These are phyloP conservation scores for Otatea glauca DNA, from an alignment of 176 grass and related monocot genomes.

Conservation along the genomic window DNA sequence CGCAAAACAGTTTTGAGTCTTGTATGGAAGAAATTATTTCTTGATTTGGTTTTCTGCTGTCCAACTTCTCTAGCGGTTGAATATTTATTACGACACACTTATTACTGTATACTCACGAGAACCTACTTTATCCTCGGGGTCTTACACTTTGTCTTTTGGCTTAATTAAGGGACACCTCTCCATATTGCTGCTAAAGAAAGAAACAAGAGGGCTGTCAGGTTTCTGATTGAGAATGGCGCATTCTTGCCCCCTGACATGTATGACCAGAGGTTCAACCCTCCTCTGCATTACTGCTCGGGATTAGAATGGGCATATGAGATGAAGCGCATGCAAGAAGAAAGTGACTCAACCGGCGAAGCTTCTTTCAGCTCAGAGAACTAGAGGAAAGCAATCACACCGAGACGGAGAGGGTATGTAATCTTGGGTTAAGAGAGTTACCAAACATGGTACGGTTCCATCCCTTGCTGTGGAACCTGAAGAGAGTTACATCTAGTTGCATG, in stretches of 20 bases:
- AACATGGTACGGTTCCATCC: neutral
- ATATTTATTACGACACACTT: neutral
- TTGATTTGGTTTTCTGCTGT: neutral
- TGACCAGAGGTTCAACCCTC: slow-evolving; percentile 94
- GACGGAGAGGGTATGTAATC: neutral
- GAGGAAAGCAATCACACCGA: neutral
- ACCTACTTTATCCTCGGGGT: neutral
- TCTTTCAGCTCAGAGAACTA: slow-evolving; percentile 60
- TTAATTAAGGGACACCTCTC: slow-evolving; percentile 80
- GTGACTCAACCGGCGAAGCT: slow-evolving; percentile 39
- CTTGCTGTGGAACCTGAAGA: neutral
- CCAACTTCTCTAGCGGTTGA: neutral
- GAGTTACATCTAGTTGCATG: neutral
- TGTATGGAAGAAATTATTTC: neutral
- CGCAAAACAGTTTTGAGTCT: neutral
- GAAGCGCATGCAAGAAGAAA: slow-evolving; percentile 67
- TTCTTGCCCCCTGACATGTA: slow-evolving; percentile 93
- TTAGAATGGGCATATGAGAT: slow-evolving; percentile 98
- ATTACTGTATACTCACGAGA: neutral
- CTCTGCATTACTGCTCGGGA: slow-evolving; percentile 94
- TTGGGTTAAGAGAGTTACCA: neutral
- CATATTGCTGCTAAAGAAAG: slow-evolving; percentile 96
- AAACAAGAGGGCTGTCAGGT: slow-evolving; percentile 83
- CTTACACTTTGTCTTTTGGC: neutral
- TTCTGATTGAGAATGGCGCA: slow-evolving; percentile 87